A percentile compares a stretch with the other conserved stretches of the same genome.
These are phyloP conservation scores for Penicillium sp. DNA, from an alignment of 2,329 filamentous ascomycete genomes.

Conservation along the genomic window DNA sequence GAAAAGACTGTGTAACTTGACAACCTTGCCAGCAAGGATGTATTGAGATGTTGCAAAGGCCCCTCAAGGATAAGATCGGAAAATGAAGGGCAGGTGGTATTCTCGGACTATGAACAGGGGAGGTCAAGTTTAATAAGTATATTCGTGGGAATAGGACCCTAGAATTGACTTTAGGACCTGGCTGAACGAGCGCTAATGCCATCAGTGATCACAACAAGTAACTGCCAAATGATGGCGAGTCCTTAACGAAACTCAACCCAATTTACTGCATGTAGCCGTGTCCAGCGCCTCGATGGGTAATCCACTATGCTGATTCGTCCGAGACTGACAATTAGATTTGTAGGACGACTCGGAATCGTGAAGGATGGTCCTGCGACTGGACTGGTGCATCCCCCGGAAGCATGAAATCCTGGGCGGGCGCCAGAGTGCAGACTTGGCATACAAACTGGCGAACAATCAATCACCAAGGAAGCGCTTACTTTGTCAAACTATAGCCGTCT, in stretches of 20 bases:
- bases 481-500: constrained; percentile 13
- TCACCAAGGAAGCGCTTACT: constrained; percentile 1
- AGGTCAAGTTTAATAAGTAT: constrained; percentile 15
- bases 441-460: constrained; percentile 4
- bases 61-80: constrained; percentile 8
- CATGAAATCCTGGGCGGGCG: constrained; percentile 12
- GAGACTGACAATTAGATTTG: background rate
- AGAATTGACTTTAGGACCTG: background rate
- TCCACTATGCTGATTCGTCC: constrained; percentile 7
- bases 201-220: constrained; percentile 18
- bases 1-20: constrained; percentile 1
- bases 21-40: constrained; percentile 21
- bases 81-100: constrained; percentile 14
- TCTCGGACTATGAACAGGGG: constrained; percentile 4
- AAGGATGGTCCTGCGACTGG: constrained; percentile 5
- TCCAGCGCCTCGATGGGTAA: background rate
- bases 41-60: constrained; percentile 7
- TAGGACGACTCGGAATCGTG: constrained; percentile 8
- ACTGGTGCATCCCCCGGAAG: constrained; percentile 7
- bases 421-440: constrained; percentile 23
- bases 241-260: background rate
- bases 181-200: constrained; percentile 11
- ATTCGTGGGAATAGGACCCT: background rate
- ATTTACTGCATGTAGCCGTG: constrained; percentile 1
- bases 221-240: constrained; percentile 12